phyloP scores from a whole-genome alignment of 768 basidiomycete genomes.

The Russula sp. region DNA sequence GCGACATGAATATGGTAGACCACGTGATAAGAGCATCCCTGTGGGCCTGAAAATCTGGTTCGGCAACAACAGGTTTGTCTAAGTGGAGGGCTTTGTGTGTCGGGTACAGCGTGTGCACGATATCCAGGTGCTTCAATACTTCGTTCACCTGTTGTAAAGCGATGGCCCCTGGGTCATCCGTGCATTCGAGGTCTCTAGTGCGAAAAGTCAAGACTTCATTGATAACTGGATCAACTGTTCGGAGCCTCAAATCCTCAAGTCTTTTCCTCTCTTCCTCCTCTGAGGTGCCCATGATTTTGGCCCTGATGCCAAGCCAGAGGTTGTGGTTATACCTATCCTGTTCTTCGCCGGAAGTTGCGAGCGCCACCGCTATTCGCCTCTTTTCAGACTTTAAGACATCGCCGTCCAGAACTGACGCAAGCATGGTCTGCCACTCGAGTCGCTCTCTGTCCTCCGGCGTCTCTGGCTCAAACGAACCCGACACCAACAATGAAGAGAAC shows the following conservation, averaged over 20 bases:
- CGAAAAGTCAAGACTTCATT: conserved; percentile 77
- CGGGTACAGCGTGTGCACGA: conserved; percentile 83
- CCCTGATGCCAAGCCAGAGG: conserved; percentile 87
- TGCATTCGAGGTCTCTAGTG: conserved; percentile 39
- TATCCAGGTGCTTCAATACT: conserved; percentile 68
- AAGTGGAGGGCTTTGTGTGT: conserved; percentile 68
- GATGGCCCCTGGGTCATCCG: conserved; percentile 32
- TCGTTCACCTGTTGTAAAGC: conserved; percentile 57
- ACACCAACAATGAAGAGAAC: conserved; percentile 47
- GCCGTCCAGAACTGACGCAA: conserved; percentile 86
- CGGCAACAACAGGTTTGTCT: conserved; percentile 68
- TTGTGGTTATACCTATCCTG: conserved; percentile 59
- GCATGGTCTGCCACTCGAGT: conserved; percentile 93
- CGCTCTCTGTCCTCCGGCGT: conserved; percentile 73
- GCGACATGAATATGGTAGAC: conserved; percentile 79
- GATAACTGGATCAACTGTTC: conserved; percentile 74
- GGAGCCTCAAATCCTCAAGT: conserved; percentile 76
- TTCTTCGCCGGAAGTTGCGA: conserved; percentile 63
- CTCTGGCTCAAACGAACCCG: conserved; percentile 57
- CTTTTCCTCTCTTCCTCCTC: conserved; percentile 75
- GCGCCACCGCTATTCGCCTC: conserved; percentile 77
- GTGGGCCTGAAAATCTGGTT: conserved; percentile 64
- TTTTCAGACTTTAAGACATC: conserved; percentile 95
- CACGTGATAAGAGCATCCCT: conserved; percentile 88
- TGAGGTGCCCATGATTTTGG: conserved; percentile 71